Conservation (phyloP, 306 rosid genomes). For the Lathyrus oleraceus region DNA sequence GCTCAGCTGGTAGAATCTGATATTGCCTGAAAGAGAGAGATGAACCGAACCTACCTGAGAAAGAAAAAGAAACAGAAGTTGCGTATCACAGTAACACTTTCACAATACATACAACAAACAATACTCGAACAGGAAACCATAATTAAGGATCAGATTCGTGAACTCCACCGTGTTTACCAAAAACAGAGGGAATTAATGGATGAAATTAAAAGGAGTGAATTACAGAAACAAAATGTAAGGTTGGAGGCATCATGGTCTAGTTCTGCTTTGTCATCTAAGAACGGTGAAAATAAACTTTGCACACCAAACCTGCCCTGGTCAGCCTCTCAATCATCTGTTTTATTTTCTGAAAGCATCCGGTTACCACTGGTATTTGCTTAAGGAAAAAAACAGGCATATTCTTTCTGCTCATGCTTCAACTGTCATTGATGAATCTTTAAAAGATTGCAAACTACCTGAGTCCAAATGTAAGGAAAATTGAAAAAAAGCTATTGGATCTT, state of each 20-base stretch:
- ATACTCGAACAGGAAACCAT: slow-evolving; percentile 67
- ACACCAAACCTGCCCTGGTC: slow-evolving; percentile 46
- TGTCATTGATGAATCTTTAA: slow-evolving; percentile 35
- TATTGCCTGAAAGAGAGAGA: too few relatives aligned
- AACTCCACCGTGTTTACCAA: too few relatives aligned
- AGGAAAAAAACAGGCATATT: too few relatives aligned
- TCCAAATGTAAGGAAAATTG: slow-evolving; percentile 52
- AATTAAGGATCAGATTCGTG: slow-evolving; percentile 62
- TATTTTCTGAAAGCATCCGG: slow-evolving; percentile 34
- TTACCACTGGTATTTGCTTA: slow-evolving; percentile 41
- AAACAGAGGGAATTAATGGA: too few relatives aligned
- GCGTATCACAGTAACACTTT: too few relatives aligned
- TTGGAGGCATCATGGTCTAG: slow-evolving; percentile 49
- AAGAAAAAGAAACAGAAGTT: too few relatives aligned
- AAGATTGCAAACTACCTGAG: slow-evolving; percentile 38
- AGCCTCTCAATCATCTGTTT: slow-evolving; percentile 41
- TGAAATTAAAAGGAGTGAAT: too few relatives aligned
- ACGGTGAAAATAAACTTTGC: slow-evolving; percentile 35
- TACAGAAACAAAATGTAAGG: slow-evolving; percentile 35
- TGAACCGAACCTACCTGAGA: too few relatives aligned
- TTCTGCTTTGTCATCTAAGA: slow-evolving; percentile 30
- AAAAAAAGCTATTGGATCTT: slow-evolving; percentile 72
- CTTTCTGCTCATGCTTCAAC: slow-evolving; percentile 21
- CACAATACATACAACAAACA: too few relatives aligned
- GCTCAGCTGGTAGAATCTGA: too few relatives aligned